Evolutionary conservation across 768 basidiomycete species (phyloP).

Genomic region (Vishniacozyma victoriae): DNA sequence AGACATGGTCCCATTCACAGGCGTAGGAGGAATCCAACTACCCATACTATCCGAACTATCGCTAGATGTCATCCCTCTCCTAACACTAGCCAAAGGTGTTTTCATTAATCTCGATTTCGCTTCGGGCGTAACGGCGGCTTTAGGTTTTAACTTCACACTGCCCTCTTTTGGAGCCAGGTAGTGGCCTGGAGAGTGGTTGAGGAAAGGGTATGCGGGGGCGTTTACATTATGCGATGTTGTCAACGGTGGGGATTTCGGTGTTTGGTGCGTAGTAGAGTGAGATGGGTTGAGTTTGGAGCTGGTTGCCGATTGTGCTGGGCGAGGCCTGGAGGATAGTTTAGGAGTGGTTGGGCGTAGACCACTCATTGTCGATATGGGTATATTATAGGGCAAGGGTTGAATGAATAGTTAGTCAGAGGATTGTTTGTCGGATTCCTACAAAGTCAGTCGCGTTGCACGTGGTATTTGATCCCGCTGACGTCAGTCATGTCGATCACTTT

Average conservation of each 20-base stretch:
- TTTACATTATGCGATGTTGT: conserved; percentile 20
- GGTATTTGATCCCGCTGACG: too few relatives aligned
- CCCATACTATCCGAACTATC: conserved; percentile 22
- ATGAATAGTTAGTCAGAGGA: too few relatives aligned
- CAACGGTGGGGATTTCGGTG: conserved; percentile 16
- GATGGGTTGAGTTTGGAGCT: conserved; percentile 7
- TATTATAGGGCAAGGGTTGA: background rate
- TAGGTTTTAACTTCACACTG: conserved; percentile 29
- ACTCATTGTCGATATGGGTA: background rate
- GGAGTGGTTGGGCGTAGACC: background rate
- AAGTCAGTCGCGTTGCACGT: too few relatives aligned
- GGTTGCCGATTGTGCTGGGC: background rate
- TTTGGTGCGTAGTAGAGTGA: background rate
- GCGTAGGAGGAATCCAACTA: too few relatives aligned
- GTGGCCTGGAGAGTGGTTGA: background rate
- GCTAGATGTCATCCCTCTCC: conserved; percentile 19
- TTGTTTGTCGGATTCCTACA: too few relatives aligned
- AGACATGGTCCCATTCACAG: conserved; percentile 1
- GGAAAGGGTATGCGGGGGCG: background rate
- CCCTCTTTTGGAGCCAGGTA: conserved; percentile 23
- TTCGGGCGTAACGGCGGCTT: conserved; percentile 36
- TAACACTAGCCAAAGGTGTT: conserved; percentile 6
- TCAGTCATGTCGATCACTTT: too few relatives aligned
- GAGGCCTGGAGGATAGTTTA: background rate
- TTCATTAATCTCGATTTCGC: conserved; percentile 26